Evolutionary conservation across 306 rosid species (phyloP).

Genomic region (Alnus glutinosa): DNA sequence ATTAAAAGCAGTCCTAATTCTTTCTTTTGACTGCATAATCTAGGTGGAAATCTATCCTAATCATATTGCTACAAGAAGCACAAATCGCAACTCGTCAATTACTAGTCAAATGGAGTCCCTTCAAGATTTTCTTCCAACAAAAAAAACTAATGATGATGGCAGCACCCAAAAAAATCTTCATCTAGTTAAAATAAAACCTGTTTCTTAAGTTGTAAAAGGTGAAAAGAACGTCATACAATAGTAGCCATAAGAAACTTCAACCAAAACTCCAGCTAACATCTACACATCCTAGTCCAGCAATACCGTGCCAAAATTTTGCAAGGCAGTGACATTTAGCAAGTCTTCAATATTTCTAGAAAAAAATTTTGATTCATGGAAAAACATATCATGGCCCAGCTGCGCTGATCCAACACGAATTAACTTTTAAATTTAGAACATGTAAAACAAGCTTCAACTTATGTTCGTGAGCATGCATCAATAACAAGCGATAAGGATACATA

Average conservation of each 20-base stretch:
- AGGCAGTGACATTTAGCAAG: neutral
- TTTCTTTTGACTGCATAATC: neutral
- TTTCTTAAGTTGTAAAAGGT: neutral
- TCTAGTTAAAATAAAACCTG: neutral
- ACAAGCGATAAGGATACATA: neutral
- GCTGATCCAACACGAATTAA: neutral
- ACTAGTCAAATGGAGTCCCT: neutral
- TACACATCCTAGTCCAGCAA: neutral
- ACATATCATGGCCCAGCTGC: neutral
- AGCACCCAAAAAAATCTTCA: neutral
- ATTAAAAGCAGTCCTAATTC: neutral
- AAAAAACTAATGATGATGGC: neutral
- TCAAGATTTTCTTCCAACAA: neutral
- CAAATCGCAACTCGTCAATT: neutral
- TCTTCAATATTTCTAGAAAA: neutral
- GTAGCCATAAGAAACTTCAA: neutral
- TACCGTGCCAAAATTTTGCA: neutral
- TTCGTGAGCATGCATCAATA: neutral
- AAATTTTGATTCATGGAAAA: neutral
- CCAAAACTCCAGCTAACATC: constrained; percentile 2
- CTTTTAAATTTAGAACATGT: neutral
- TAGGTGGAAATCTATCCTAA: too few relatives aligned
- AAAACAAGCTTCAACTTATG: neutral
- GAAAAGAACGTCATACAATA: neutral
- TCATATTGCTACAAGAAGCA: too few relatives aligned